Base-by-base conservation (phyloP, 1,139 yeast genomes). In the Scheffersomyces segobiensis region DNA sequence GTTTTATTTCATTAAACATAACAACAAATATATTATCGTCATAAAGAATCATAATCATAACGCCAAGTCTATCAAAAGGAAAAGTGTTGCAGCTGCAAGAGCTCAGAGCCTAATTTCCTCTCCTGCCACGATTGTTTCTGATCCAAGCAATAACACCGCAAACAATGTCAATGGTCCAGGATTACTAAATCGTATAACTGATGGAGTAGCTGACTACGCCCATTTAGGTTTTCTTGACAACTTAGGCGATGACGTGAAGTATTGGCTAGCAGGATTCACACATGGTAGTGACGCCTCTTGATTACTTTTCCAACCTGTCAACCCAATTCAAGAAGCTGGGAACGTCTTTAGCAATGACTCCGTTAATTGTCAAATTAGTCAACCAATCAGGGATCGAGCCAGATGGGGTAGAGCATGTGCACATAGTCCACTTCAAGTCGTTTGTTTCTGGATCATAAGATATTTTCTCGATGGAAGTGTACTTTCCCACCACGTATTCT, bases 381-480 rank as follows among this genome's bases (percentile, higher is more conserved):
- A 89, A 58, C 85, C 88, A 87, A 52, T 81, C 74, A 0, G 95
- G 95, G 3, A 89, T 79, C 57, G 70, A 74, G 0, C 96, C 96
- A 26, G 88, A 86, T 1, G 93, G 88, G 58, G 83, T 87, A 57
- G 91, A 84, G 53, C 85, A 76, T 17, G 86, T 84, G 19, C 86
- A 83, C 91, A 88, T 87, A 7, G 74, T 67, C 96, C 96, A 89
- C 50, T 77, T 76, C 20, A 87, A 76, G 17, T 71, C 64, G 50
- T 76, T 72, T 19, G 76, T 73, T 12, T 71, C 78, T 19, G 71
- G 69, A 52, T 81, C 75, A 60, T 71, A 75, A 50, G 72, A 70
- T 21, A 88, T 73, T 51, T 79, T 74, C 66, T 89, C 96, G 39
- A 89, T 79, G 5, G 92, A 84, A 32, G 87, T 77, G 70, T 88